phyloP scores from a whole-genome alignment of 2,329 filamentous ascomycete genomes.

The Neofusicoccum ribis region DNA sequence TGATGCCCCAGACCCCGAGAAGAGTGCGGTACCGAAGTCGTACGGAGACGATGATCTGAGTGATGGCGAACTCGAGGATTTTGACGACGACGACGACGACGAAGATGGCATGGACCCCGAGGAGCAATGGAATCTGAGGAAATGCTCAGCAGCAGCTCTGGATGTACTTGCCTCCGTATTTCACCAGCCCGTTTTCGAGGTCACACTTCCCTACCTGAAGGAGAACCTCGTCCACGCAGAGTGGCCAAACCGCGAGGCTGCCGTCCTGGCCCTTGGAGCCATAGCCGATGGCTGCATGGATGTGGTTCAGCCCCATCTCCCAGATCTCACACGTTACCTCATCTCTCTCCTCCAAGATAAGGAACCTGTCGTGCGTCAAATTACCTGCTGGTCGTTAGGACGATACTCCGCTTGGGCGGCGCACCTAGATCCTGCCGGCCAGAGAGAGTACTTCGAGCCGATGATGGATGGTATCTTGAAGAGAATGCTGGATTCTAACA shows the following conservation, averaged over 20 bases:
- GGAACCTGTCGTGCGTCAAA: constrained; percentile 90
- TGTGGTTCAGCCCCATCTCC: constrained; percentile 85
- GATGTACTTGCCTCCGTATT: constrained; percentile 94
- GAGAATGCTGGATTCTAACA: constrained; percentile 96
- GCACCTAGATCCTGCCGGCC: constrained; percentile 66
- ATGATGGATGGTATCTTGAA: constrained; percentile 95
- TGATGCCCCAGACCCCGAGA: constrained; percentile 49
- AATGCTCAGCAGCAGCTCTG: constrained; percentile 93
- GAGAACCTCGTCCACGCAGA: constrained; percentile 84
- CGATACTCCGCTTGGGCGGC: constrained; percentile 93
- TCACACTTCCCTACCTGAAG: constrained; percentile 88
- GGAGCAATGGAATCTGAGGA: constrained; percentile 91
- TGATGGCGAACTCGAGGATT: constrained; percentile 81
- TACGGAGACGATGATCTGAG: constrained; percentile 72
- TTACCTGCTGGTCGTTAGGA: constrained; percentile 96
- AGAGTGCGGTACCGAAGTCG: constrained; percentile 45
- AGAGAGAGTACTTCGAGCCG: constrained; percentile 81
- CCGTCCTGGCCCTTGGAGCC: constrained; percentile 89
- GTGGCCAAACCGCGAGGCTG: constrained; percentile 91
- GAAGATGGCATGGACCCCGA: constrained; percentile 73
- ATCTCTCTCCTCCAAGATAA: constrained; percentile 80
- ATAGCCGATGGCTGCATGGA: constrained; percentile 94
- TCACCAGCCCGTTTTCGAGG: constrained; percentile 81
- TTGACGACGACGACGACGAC: constrained; percentile 74
- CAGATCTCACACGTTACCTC: constrained; percentile 85